Base-by-base conservation (phyloP, 768 basidiomycete genomes). In the Cubamyces sp. region DNA sequence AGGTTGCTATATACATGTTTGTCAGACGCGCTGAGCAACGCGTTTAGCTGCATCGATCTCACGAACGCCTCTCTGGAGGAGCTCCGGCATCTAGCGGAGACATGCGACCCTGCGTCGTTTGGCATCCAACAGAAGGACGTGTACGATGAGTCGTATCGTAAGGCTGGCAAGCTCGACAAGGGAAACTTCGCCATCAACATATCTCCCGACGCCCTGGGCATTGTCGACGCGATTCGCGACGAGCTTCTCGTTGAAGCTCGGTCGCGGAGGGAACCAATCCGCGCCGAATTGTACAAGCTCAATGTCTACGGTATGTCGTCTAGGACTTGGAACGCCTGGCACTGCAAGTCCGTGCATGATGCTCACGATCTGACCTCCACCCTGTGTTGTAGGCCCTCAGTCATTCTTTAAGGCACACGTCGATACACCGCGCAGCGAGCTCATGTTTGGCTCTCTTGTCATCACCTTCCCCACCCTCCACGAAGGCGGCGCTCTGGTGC, bases 391-490 rank as follows among this genome's bases (percentile, higher is more conserved):
- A 54, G 54, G 57, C 7, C 21, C 51, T 2, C 54, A 49, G 2
- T 37, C 57, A 16, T 64, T 60, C 37, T 60, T 64, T 57, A 64
- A 59, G 46, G 14, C 52, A 18, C 62, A 64, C 37, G 28, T 54
- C 4, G 62, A 64, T 26, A 64, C 62, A 3, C 62, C 52, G 0
- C 50, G 62, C 4, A 25, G 34, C n/a, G 62, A 54, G 37, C 43
- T 16, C 1, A 57, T 57, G 62, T 63, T 85, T 30, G 83, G 79
- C 1, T 83, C 83, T 1, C 74, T 86, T 5, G 78, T 84, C 0
- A 64, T 84, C 48, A 51, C 80, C 25, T 76, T 83, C 49, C 82
- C 83, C n/a, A 78, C 78, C 3, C 25, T 60, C 0, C 79, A 84
- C 61, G 71, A 79, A 58, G 82, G 82, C 1, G 84, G 83, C 3